These are phyloP conservation scores for Aspergillus jensenii DNA, from an alignment of 2,329 filamentous ascomycete genomes.

Conservation along the genomic window DNA sequence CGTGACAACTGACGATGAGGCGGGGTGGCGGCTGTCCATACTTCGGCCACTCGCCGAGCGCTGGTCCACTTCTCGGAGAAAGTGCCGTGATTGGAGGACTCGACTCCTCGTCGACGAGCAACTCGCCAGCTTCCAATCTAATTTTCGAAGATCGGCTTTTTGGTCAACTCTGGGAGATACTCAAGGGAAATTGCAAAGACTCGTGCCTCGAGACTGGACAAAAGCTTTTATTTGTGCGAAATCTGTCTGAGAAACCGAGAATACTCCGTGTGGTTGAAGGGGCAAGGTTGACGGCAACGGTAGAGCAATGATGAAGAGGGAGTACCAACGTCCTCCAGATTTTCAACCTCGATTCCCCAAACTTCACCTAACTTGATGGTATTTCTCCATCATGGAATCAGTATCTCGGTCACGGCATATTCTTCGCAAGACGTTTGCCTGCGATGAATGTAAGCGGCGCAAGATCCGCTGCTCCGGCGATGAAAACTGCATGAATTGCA, in stretches of 20 bases:
- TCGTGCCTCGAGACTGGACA: background rate
- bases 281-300: background rate
- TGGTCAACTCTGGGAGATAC: background rate
- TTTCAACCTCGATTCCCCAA: background rate
- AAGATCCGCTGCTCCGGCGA: conserved; percentile 22
- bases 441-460: conserved; percentile 20
- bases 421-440: conserved; percentile 19
- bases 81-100: conserved; percentile 4
- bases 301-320: background rate
- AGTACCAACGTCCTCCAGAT: background rate
- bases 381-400: background rate
- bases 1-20: background rate
- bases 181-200: background rate
- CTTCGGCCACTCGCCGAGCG: background rate
- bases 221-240: background rate
- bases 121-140: background rate
- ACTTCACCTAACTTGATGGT: background rate
- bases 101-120: background rate
- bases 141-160: background rate
- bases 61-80: conserved; percentile 5
- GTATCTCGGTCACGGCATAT: conserved; percentile 12
- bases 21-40: conserved; percentile 1
- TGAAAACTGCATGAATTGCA: conserved; percentile 18
- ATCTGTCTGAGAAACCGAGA: background rate
- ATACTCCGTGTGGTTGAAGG: background rate